A percentile compares a stretch with the other conserved stretches of the same genome.
Evolutionary conservation across 352 stramenopile species (phyloP).

Genomic region (Globisporangium mamillatum): DNA sequence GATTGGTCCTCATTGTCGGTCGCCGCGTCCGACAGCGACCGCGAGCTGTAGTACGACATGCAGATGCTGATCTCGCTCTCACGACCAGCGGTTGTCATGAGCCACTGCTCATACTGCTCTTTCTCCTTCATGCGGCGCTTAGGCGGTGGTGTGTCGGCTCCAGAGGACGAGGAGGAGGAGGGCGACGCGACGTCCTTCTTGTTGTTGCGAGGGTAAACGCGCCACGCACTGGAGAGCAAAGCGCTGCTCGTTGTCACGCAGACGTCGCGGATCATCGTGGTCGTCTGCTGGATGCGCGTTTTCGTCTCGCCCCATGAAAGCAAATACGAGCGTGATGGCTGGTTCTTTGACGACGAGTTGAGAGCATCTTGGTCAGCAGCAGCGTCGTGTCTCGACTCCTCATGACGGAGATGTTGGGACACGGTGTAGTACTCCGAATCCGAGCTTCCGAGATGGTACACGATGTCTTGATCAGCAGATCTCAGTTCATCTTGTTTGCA

Average conservation of each 20-base stretch:
- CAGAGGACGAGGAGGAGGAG: background rate
- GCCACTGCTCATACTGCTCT: constrained; percentile 3
- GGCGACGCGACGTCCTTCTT: background rate
- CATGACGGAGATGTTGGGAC: background rate
- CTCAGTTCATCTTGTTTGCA: background rate
- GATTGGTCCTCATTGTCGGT: background rate
- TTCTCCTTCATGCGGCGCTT: background rate
- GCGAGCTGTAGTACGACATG: constrained; percentile 18
- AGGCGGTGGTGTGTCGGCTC: background rate
- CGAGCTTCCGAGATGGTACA: background rate
- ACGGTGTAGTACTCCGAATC: background rate
- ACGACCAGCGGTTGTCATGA: background rate
- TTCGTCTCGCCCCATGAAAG: constrained; percentile 1
- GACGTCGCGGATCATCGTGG: background rate
- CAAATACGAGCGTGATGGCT: background rate
- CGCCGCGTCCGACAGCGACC: constrained; percentile 11
- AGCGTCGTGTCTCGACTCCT: background rate
- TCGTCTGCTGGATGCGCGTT: constrained; percentile 9
- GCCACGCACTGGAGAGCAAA: constrained; percentile 1
- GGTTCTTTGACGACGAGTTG: background rate
- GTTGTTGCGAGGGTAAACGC: background rate
- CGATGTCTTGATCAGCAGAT: background rate
- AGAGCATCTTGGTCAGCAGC: background rate
- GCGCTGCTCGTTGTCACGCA: constrained; percentile 11
- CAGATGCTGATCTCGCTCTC: constrained; percentile 15